Evolutionary conservation across 106 monocot genomes (phyloP).

Genomic region (Dioscorea zingiberensis): DNA sequence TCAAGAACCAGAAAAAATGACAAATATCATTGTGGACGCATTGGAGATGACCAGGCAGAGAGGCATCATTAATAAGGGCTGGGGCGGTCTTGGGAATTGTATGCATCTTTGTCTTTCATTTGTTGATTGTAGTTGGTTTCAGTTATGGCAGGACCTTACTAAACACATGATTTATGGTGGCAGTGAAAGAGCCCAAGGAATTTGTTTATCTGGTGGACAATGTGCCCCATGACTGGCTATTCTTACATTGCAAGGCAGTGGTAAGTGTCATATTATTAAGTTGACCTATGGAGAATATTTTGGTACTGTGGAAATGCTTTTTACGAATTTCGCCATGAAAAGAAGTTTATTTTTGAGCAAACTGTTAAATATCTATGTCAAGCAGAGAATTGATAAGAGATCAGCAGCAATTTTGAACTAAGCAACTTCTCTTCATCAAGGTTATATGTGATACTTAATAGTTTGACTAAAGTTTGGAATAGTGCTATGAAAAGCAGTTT

Average conservation of each 20-base stretch:
- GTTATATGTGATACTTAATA: too few relatives aligned
- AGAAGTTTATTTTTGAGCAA: too few relatives aligned
- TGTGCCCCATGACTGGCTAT: constrained; percentile 97
- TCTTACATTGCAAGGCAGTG: constrained; percentile 94
- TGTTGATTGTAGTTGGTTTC: too few relatives aligned
- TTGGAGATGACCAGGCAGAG: constrained; percentile 57
- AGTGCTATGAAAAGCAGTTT: too few relatives aligned
- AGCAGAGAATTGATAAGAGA: too few relatives aligned
- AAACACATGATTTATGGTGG: neutral
- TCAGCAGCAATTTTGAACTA: too few relatives aligned
- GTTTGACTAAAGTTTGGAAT: too few relatives aligned
- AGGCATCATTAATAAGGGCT: constrained; percentile 79
- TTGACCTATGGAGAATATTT: neutral
- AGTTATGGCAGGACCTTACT: too few relatives aligned
- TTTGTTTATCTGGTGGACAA: constrained; percentile 85
- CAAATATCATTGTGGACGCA: constrained; percentile 53
- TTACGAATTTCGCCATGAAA: too few relatives aligned
- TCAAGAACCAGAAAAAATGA: constrained; percentile 60
- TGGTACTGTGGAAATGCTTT: neutral
- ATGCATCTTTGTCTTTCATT: constrained; percentile 11
- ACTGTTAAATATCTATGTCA: too few relatives aligned
- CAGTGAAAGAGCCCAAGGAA: constrained; percentile 83
- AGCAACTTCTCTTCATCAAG: too few relatives aligned
- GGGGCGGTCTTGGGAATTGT: constrained; percentile 96
- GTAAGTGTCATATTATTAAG: constrained; percentile 29